Base-by-base conservation (phyloP, 2,329 filamentous ascomycete species). In the Zymoseptoria ardabiliae region DNA sequence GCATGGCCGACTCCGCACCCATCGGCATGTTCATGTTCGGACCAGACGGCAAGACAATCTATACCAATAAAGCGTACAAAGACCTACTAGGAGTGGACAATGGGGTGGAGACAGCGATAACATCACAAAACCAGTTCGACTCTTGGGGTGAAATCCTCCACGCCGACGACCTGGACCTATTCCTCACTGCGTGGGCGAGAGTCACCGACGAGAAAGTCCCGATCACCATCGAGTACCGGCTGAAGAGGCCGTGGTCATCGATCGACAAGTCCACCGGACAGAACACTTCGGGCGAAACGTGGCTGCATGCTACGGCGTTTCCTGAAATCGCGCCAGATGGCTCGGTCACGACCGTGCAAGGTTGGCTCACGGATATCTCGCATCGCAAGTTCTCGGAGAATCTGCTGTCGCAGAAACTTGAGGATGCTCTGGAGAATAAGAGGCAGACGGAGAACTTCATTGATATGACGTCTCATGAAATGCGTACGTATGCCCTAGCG, bases 51-150 rank as follows among this genome's bases (percentile, higher is more conserved):
- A 65, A 63, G 8, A 72, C 73, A 13, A 66, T 73, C 0, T 76
- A 77, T 59, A 67, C 73, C 6, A 78, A 78, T 54, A 70, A 77
- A 52, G 67, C 70, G 3, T 78, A 75, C 68, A 71, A 69, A 25
- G 70, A 74, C 1, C 69, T 76, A 50, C 69, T 75, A 10, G 66
- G 64, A 3, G 57, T 65, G 13, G 35, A 17, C 9, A 63, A 66
- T 11, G 54, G 64, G 49, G 66, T 67, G 30, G 58, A 66, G 10
- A 53, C 62, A 55, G 19, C 62, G 54, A 51, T 50, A 8, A 25
- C 30, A 13, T 52, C 49, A 10, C n/a, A 20, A 21, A 53, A 53
- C 1, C 54, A 59, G 10, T 30, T 54, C 2, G 20, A 45, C 25
- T 51, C 58, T n/a, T 66, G 61, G 60, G 50, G 62, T 6, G 63